Conservation (phyloP, 331 rosid species). For the Rhamnella rubrinervis region DNA sequence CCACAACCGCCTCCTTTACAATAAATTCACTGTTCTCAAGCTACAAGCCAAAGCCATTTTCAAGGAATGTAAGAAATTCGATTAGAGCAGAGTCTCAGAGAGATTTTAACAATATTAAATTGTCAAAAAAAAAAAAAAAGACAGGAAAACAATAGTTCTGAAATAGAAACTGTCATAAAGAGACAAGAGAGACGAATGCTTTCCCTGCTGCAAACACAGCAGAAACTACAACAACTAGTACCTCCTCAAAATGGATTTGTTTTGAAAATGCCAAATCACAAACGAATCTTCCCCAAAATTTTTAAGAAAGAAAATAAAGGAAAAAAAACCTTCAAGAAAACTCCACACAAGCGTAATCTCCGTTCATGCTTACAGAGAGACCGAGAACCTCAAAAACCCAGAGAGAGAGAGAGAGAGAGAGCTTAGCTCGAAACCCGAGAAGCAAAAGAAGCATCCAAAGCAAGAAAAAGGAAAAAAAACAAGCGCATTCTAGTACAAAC, state of each 20-base stretch:
- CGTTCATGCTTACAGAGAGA: constrained; percentile 1
- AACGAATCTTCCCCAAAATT: neutral
- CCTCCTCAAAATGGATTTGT: neutral
- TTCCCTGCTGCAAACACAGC: constrained; percentile 5
- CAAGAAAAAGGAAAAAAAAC: neutral
- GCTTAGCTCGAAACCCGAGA: constrained; percentile 14
- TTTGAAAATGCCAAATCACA: constrained; percentile 1
- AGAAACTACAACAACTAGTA: neutral
- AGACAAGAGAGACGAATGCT: neutral
- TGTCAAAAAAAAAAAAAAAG: neutral
- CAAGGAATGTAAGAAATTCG: neutral
- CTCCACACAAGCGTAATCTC: no score
- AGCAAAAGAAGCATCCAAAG: constrained; percentile 31
- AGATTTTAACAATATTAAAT: neutral
- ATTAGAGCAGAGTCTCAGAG: neutral
- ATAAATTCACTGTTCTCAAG: neutral
- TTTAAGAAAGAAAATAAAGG: neutral
- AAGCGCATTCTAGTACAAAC: constrained; percentile 15
- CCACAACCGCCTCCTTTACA: neutral
- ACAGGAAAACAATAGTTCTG: constrained; percentile 25
- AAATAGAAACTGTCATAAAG: constrained; percentile 32
- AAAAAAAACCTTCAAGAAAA: neutral
- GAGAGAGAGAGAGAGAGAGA: constrained; percentile 1
- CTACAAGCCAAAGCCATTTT: neutral
- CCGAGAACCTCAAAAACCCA: constrained; percentile 2